Conservation (phyloP, 495 filamentous ascomycete species). For the Penicillium simplicissimum region DNA sequence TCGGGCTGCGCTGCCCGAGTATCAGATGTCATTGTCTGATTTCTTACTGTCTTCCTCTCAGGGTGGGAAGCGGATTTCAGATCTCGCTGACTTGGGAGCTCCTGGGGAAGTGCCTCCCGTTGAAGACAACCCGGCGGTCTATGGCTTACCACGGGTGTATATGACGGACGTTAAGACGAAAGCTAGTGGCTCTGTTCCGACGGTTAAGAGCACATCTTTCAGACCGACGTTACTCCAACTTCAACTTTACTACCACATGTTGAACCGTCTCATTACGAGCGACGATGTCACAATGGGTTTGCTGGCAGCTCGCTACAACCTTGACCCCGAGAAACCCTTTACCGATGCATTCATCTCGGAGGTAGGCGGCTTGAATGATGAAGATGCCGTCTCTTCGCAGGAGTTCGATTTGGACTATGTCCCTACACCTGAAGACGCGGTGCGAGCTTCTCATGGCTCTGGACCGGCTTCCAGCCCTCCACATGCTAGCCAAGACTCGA, state of each 20-base stretch:
- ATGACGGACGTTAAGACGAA: conserved; percentile 90
- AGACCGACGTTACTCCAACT: conserved; percentile 82
- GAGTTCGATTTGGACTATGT: conserved; percentile 34
- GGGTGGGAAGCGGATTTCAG: conserved; percentile 40
- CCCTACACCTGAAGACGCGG: conserved; percentile 32
- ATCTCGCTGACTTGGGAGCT: conserved; percentile 23
- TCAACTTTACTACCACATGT: conserved; percentile 86
- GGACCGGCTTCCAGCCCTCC: conserved; percentile 12
- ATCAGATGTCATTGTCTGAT: conserved; percentile 56
- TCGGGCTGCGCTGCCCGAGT: conserved; percentile 43
- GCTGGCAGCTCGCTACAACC: conserved; percentile 67
- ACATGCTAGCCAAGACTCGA: conserved; percentile 45
- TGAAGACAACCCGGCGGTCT: conserved; percentile 25
- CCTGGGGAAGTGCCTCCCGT: conserved; percentile 1
- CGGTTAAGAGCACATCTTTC: conserved; percentile 60
- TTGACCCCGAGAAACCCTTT: conserved; percentile 65
- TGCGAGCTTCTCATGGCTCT: conserved; percentile 9
- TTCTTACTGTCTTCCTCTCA: conserved; percentile 47
- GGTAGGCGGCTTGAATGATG: conserved; percentile 67
- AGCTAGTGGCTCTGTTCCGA: conserved; percentile 59
- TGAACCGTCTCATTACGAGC: conserved; percentile 70
- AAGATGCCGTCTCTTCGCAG: conserved; percentile 42
- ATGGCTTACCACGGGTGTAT: conserved; percentile 56
- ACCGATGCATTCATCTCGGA: conserved; percentile 80
- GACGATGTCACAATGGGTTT: conserved; percentile 63